A percentile compares a stretch with the other conserved stretches of the same genome.
Conservation (phyloP, 768 basidiomycete species). For the Hortiboletus campestris region DNA sequence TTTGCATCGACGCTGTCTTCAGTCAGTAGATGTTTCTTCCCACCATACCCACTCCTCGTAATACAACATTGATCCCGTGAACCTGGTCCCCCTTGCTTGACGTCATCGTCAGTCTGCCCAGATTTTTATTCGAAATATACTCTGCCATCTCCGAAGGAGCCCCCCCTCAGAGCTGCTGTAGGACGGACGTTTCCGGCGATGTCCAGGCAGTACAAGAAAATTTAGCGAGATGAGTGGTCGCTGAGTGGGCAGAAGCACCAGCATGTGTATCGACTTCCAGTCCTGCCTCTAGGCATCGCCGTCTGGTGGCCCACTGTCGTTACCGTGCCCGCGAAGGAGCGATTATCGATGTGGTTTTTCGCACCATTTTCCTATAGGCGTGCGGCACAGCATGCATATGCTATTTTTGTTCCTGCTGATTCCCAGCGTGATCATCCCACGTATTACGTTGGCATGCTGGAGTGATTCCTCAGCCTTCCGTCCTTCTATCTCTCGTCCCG, state of each 20-base stretch:
- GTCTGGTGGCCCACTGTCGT: conserved; percentile 13
- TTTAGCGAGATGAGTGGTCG: conserved; percentile 26
- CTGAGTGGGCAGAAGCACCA: conserved; percentile 30
- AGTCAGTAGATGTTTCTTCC: conserved; percentile 5
- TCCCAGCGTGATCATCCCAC: conserved; percentile 12
- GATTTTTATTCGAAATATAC: background rate
- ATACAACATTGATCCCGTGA: conserved; percentile 5
- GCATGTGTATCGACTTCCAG: conserved; percentile 26
- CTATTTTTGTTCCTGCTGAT: conserved; percentile 25
- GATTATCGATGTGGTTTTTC: conserved; percentile 17
- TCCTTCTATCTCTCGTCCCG: conserved; percentile 12
- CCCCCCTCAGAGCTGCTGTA: background rate
- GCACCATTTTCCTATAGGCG: conserved; percentile 6
- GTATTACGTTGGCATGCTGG: conserved; percentile 25
- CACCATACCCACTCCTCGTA: conserved; percentile 1
- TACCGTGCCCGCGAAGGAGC: conserved; percentile 14
- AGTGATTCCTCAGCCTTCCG: conserved; percentile 10
- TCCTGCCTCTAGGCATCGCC: conserved; percentile 26
- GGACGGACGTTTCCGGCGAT: conserved; percentile 4
- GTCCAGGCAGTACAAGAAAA: conserved; percentile 15
- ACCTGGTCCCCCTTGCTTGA: conserved; percentile 2
- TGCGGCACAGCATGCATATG: conserved; percentile 18
- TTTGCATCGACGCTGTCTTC: background rate
- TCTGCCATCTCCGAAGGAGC: conserved; percentile 25
- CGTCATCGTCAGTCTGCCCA: background rate